Conservation (phyloP, 1,139 yeast species). For the Zhuliangozyma blackwelliae region DNA sequence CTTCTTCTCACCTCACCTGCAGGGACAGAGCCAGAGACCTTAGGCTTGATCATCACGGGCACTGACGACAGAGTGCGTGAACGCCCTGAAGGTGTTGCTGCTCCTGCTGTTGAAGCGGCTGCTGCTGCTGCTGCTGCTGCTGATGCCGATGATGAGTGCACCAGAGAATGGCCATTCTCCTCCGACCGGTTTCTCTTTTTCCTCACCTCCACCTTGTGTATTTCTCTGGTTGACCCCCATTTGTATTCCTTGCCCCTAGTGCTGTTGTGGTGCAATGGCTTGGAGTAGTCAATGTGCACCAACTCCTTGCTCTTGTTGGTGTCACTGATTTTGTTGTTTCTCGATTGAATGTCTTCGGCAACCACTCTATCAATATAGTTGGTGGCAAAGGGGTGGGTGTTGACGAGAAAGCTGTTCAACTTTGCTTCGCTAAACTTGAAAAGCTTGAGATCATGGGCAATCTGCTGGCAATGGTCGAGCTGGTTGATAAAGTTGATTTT, state of each 20-base stretch:
- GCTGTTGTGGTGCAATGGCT: constrained; percentile 16
- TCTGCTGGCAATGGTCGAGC: constrained; percentile 25
- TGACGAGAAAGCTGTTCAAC: constrained; percentile 20
- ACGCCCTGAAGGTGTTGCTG: constrained; percentile 2
- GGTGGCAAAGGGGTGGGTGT: constrained; percentile 24
- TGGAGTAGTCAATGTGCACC: constrained; percentile 11
- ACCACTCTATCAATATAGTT: constrained; percentile 35
- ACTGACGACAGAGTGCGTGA: constrained; percentile 2
- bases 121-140: constrained; percentile 10
- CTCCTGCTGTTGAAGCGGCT: too few relatives aligned
- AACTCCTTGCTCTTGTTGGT: constrained; percentile 15
- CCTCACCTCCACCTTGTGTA: constrained; percentile 12
- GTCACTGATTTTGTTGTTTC: constrained; percentile 15
- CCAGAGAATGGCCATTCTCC: too few relatives aligned
- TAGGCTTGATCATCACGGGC: constrained; percentile 7
- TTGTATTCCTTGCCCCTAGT: constrained; percentile 26
- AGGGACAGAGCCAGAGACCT: neutral
- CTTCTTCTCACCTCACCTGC: constrained; percentile 8
- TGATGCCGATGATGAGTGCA: constrained; percentile 7
- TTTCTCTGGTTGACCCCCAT: constrained; percentile 30
- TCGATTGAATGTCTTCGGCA: constrained; percentile 31
- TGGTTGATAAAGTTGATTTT: constrained; percentile 23
- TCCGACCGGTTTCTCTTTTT: constrained; percentile 10
- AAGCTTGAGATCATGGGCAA: constrained; percentile 23
- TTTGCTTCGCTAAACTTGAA: constrained; percentile 26